Base-by-base conservation (phyloP, 176 grass and related monocot genomes). In the Bothriochloa decipiens region DNA sequence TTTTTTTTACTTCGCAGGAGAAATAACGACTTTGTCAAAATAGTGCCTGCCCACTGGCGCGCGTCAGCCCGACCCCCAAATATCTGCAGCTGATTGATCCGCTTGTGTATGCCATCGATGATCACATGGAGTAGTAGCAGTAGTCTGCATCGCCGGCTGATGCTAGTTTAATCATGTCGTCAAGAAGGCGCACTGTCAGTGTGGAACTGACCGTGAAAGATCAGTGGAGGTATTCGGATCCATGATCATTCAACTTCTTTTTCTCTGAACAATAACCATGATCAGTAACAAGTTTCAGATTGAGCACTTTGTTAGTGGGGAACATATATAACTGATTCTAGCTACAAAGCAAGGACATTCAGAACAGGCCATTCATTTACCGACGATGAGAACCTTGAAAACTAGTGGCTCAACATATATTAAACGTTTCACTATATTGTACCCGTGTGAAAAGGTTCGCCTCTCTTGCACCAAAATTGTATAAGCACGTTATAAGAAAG, bases 51-150 rank as follows among this genome's bases (percentile, higher is more conserved):
- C 29, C 25, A 12, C 45, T 32, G 13, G 63, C 25, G 40, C 23
- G 40, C 20, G 32, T 1, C 3, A 7, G 6, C 17, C 23, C 33
- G 46, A 17, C 18, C 25, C 25, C 35, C 68, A 8, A 17, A 42
- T 26, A 40, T 55, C 47, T 42, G 61, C n/a, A 20, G 37, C 61
- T 65, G 61, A 11, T 58, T 46, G 61, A 20, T 67, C 81, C 68
- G 74, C 27, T 74, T 72, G 70, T 47, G 63, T 26, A 32, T 65
- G 52, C 67, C 22, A 84, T 88, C 32, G 4, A 82, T 87, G 5
- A 83, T 87, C 82, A 77, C 76, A 28, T 17, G 3, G 11, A 61
- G 22, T 11, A 47, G 45, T 47, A 47, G 5, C 20, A 23, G 55
- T 20, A 11, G 22, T 62, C 14, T 39, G 22, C 22, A 63, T 77